phyloP scores from a whole-genome alignment of 148 eudicot species.

The Rhododendron molle region DNA sequence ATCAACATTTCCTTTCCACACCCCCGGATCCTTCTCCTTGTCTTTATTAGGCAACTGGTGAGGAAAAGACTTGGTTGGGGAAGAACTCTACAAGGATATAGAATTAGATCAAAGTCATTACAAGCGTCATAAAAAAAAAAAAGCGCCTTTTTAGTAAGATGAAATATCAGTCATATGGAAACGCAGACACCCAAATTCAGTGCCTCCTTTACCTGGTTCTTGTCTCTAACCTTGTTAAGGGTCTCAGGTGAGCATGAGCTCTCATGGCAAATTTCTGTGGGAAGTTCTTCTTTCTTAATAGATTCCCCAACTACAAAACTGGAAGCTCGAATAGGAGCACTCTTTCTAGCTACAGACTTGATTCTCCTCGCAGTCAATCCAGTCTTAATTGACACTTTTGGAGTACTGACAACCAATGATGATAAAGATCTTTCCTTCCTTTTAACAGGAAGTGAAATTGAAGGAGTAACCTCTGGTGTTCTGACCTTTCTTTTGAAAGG shows the following conservation, averaged over 20 bases:
- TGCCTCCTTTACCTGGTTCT: conserved; percentile 47
- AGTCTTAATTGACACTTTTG: conserved; percentile 46
- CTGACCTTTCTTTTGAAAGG: conserved; percentile 50
- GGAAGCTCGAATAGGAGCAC: conserved; percentile 12
- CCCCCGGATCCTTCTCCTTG: conserved; percentile 22
- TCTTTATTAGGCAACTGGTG: conserved; percentile 31
- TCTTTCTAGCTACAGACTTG: conserved; percentile 44
- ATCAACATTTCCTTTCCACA: conserved; percentile 44
- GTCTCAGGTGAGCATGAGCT: conserved; percentile 55
- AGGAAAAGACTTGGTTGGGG: conserved; percentile 33
- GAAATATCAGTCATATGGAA: background rate
- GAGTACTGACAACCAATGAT: conserved; percentile 66
- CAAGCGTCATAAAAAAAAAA: background rate
- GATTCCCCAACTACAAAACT: background rate
- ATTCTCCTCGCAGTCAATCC: conserved; percentile 59
- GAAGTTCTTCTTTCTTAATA: conserved; percentile 42
- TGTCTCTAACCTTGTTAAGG: conserved; percentile 42
- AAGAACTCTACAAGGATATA: conserved; percentile 31
- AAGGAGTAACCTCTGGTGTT: conserved; percentile 43
- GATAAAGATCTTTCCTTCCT: conserved; percentile 81
- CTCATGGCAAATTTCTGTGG: conserved; percentile 37
- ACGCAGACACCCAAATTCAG: background rate
- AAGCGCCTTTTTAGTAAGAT: background rate
- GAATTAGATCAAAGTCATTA: background rate
- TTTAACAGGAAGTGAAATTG: conserved; percentile 48